These are phyloP conservation scores for Camellia lanceoleosa DNA, from an alignment of 148 eudicot species.

Conservation along the genomic window DNA sequence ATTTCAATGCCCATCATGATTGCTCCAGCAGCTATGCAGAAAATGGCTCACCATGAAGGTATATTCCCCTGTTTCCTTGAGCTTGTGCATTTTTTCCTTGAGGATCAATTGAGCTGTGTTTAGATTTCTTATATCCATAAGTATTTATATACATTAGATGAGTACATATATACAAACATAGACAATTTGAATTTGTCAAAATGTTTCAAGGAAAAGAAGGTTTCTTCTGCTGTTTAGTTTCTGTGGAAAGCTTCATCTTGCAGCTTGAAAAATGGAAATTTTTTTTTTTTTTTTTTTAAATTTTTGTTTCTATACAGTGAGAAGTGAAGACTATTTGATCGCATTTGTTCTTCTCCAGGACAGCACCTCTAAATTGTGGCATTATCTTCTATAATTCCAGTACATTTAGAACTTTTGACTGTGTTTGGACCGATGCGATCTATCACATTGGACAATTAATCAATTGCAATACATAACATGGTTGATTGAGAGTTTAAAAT, in stretches of 20 bases:
- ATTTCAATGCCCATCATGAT: constrained; percentile 94
- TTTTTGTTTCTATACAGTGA: neutral
- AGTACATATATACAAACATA: no score
- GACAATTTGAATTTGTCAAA: neutral
- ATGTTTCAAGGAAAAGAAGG: neutral
- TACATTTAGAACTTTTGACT: neutral
- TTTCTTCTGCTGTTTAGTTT: neutral
- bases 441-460: neutral
- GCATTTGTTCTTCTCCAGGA: neutral
- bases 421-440: neutral
- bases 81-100: neutral
- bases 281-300: neutral
- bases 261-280: neutral
- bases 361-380: neutral
- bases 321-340: neutral
- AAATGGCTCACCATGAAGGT: constrained; percentile 96
- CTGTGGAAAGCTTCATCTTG: neutral
- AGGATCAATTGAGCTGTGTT: neutral
- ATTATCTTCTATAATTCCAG: neutral
- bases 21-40: constrained; percentile 90
- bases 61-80: constrained; percentile 9
- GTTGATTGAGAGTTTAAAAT: neutral
- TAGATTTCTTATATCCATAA: neutral
- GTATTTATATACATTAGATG: neutral
- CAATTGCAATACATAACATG: neutral